A percentile compares a stretch with the other conserved stretches of the same genome.
Conservation (phyloP, 257 asterid species). For the Coffea canephora region DNA sequence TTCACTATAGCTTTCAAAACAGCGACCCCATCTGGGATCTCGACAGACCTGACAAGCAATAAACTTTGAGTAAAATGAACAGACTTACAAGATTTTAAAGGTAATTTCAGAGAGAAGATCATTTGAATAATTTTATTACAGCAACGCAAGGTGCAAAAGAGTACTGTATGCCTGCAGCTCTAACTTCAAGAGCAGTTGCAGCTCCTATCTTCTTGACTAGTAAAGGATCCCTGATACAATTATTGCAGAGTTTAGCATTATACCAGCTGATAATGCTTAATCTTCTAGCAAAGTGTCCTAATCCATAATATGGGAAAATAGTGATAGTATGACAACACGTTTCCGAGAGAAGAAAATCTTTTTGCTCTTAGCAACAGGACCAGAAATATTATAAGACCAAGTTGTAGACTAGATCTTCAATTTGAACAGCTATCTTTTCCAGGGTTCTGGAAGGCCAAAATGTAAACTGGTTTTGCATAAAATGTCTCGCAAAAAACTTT, state of each 20-base stretch:
- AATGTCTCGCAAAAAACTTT: background rate
- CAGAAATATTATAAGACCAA: background rate
- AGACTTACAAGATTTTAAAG: too few species aligned
- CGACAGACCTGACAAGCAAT: slow-evolving; percentile 55
- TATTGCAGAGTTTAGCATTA: slow-evolving; percentile 6
- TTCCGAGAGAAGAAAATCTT: background rate
- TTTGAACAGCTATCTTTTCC: background rate
- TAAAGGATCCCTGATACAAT: background rate
- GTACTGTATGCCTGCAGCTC: slow-evolving; percentile 65
- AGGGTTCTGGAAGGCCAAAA: background rate
- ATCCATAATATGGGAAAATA: background rate
- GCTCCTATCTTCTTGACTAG: slow-evolving; percentile 45
- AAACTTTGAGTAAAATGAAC: background rate
- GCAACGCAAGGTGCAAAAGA: slow-evolving; percentile 74
- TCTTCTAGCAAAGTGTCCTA: background rate
- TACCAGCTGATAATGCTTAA: background rate
- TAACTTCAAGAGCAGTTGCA: slow-evolving; percentile 73
- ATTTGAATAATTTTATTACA: slow-evolving; percentile 27
- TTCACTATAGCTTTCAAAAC: slow-evolving; percentile 79
- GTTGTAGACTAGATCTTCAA: background rate
- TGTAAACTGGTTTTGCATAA: background rate
- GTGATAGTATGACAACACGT: background rate
- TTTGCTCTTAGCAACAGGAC: background rate
- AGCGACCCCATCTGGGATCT: slow-evolving; percentile 92
- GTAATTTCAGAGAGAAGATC: background rate